phyloP scores from a whole-genome alignment of 768 basidiomycete species.

The Wakefieldia striispora region DNA sequence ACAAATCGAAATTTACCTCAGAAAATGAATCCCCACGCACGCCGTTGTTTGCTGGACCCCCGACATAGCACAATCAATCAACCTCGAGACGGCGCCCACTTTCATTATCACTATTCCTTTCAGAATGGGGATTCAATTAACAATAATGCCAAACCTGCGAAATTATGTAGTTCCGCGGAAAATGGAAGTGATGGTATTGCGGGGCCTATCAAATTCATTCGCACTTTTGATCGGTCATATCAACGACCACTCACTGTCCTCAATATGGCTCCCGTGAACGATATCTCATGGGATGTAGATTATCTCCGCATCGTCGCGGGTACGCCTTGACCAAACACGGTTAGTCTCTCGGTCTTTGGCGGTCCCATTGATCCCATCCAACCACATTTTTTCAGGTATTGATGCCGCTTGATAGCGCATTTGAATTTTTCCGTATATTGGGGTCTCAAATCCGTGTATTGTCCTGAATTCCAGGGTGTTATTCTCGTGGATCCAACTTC shows the following conservation, averaged over 20 bases:
- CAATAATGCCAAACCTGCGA: not conserved
- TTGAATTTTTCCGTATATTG: not conserved
- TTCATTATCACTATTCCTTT: not conserved
- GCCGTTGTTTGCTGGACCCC: slow-evolving; percentile 2
- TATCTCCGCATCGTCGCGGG: slow-evolving; percentile 22
- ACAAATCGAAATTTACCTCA: not conserved
- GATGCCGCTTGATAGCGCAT: not conserved
- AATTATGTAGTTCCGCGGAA: slow-evolving; percentile 15
- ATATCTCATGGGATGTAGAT: not conserved
- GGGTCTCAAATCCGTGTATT: not conserved
- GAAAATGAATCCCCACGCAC: not conserved
- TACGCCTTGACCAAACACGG: slow-evolving; percentile 4
- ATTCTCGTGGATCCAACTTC: no score
- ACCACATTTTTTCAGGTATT: not conserved
- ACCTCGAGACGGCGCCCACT: slow-evolving; percentile 7
- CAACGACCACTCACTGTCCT: not conserved
- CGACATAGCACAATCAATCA: slow-evolving; percentile 4
- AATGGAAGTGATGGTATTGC: slow-evolving; percentile 21
- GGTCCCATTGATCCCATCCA: not conserved
- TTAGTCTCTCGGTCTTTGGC: slow-evolving; percentile 8
- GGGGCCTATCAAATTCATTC: slow-evolving; percentile 16
- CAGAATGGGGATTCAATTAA: not conserved
- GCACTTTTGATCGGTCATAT: slow-evolving; percentile 5
- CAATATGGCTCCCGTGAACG: slow-evolving; percentile 15
- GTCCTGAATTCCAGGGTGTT: no score